A percentile compares a stretch with the other conserved stretches of the same genome.
These are phyloP conservation scores for Musa schizocarpa DNA, from an alignment of 176 grass and related monocot species.

Conservation along the genomic window DNA sequence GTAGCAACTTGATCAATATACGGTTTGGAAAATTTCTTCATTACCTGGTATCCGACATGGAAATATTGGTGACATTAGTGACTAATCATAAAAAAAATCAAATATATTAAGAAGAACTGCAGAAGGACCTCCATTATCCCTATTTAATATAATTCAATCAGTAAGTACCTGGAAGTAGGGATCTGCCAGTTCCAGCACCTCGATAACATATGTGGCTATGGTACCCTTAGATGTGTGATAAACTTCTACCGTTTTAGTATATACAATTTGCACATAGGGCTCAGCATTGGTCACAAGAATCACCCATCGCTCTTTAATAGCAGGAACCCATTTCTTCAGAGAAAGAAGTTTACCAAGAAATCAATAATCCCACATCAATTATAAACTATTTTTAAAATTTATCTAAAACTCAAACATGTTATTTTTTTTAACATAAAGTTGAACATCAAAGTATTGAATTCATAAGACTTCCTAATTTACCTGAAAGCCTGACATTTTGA, in stretches of 20 bases:
- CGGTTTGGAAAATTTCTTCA: conserved; percentile 72
- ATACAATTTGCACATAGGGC: conserved; percentile 56
- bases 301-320: conserved; percentile 51
- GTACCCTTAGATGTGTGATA: conserved; percentile 59
- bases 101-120: conserved; percentile 6
- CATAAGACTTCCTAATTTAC: background rate
- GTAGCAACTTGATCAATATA: conserved; percentile 75
- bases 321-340: conserved; percentile 64
- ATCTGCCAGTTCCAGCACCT: conserved; percentile 45
- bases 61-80: background rate
- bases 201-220: conserved; percentile 45
- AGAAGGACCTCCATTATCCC: background rate
- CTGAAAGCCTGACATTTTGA: background rate
- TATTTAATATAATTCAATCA: background rate
- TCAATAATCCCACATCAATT: background rate
- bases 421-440: background rate
- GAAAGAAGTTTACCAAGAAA: conserved; percentile 24
- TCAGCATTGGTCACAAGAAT: conserved; percentile 34
- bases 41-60: conserved; percentile 30
- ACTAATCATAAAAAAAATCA: background rate
- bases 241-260: conserved; percentile 53
- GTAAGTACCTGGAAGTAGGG: conserved; percentile 76
- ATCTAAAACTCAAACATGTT: background rate
- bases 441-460: background rate
- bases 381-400: background rate